Percentiles rank a stretch among this genome's conserved stretches.
Evolutionary conservation across 1,139 yeast species (phyloP).

Genomic region (Candida labiduridarum): DNA sequence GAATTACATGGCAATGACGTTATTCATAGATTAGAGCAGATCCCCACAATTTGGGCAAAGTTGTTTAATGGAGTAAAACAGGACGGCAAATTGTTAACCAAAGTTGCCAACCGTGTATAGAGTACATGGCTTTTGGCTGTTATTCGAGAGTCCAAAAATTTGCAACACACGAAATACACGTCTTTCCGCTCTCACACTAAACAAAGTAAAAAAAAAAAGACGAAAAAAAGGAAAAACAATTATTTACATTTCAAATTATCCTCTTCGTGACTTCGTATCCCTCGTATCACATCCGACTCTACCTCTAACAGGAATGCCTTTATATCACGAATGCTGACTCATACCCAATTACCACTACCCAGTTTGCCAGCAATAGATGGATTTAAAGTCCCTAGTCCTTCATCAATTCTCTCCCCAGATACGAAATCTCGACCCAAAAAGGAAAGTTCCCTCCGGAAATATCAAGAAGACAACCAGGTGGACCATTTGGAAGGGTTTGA

Average conservation of each 20-base stretch:
- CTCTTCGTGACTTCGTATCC: neutral
- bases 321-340: conserved; percentile 10
- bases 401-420: neutral
- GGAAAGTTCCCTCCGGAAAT: conserved; percentile 17
- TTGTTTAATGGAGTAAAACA: conserved; percentile 36
- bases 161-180: neutral
- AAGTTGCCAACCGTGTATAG: conserved; percentile 18
- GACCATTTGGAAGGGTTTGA: conserved; percentile 23
- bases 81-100: conserved; percentile 39
- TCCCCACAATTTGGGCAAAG: conserved; percentile 33
- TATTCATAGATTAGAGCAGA: conserved; percentile 22
- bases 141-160: no score
- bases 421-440: conserved; percentile 5
- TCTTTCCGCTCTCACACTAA: neutral
- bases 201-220: neutral
- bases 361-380: neutral
- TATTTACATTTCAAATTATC: conserved; percentile 3
- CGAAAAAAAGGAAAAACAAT: neutral
- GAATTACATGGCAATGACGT: conserved; percentile 26
- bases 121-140: no score
- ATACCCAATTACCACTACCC: conserved; percentile 9
- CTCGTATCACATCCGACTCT: neutral
- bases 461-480: conserved; percentile 18
- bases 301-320: conserved; percentile 1
- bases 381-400: neutral